These are phyloP conservation scores for Casuarina equisetifolia DNA, from an alignment of 306 rosid genomes.

Conservation along the genomic window DNA sequence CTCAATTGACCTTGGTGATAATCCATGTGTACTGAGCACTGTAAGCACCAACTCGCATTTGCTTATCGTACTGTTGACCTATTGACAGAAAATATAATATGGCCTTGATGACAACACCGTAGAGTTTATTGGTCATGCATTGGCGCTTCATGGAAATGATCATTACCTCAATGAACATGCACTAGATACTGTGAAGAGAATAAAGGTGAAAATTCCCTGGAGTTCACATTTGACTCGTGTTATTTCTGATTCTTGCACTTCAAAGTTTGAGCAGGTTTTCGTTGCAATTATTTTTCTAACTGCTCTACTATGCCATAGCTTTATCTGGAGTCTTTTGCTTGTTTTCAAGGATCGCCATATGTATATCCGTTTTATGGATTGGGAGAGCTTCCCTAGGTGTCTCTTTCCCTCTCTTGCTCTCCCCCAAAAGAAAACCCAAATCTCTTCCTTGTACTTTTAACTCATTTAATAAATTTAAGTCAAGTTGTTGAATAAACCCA, in stretches of 20 bases:
- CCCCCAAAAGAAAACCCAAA: not conserved
- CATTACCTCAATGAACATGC: conserved; percentile 83
- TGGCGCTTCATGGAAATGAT: conserved; percentile 97
- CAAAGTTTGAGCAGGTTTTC: conserved; percentile 20
- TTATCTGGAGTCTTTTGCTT: conserved; percentile 89
- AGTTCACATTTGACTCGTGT: conserved; percentile 18
- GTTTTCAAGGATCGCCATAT: conserved; percentile 98
- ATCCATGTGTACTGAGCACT: conserved; percentile 4
- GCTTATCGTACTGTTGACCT: conserved; percentile 30
- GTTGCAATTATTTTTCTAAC: conserved; percentile 16
- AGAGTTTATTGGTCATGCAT: conserved; percentile 96
- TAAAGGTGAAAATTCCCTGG: conserved; percentile 63
- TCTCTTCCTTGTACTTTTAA: too few species aligned
- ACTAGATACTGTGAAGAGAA: conserved; percentile 88
- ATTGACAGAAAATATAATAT: conserved; percentile 77
- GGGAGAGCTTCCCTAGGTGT: conserved; percentile 99
- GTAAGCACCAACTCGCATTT: conserved; percentile 14
- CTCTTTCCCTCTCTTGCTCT: conserved; percentile 7
- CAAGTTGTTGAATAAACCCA: too few species aligned
- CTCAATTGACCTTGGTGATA: not conserved
- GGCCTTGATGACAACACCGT: conserved; percentile 92
- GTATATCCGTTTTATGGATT: conserved; percentile 95
- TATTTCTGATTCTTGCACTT: conserved; percentile 14
- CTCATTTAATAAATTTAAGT: too few species aligned
- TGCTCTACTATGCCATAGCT: conserved; percentile 46